Evolutionary conservation across 2,329 filamentous ascomycete species (phyloP).

Genomic region (Botrytis deweyae): DNA sequence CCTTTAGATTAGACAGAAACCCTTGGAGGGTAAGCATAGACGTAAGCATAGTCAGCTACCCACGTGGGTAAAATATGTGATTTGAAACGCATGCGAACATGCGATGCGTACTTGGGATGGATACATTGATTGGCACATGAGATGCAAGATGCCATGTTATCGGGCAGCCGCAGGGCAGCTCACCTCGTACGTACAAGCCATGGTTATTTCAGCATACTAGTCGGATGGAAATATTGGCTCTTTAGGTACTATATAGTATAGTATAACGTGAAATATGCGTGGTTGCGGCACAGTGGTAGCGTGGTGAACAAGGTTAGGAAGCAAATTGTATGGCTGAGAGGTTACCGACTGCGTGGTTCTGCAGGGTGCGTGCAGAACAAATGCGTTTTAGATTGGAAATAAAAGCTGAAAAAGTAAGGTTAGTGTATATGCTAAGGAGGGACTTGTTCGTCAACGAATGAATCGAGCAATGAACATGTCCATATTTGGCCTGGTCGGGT

Average conservation of each 20-base stretch:
- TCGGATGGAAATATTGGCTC: neutral
- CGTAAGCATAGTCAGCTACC: neutral
- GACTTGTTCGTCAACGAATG: neutral
- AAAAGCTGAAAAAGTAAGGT: neutral
- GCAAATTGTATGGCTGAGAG: neutral
- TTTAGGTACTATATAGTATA: neutral
- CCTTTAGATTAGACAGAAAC: neutral
- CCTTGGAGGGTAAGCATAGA: neutral
- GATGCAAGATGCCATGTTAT: neutral
- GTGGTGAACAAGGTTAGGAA: neutral
- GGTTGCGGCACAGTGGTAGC: neutral
- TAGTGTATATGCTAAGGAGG: neutral
- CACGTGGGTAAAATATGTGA: neutral
- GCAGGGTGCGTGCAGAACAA: neutral
- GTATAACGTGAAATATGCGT: constrained; percentile 3
- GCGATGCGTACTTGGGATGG: neutral
- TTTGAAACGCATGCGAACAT: neutral
- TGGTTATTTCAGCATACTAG: neutral
- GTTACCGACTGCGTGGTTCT: constrained; percentile 5
- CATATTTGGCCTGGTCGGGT: neutral
- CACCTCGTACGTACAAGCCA: neutral
- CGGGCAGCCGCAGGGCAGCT: neutral
- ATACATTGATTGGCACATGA: neutral
- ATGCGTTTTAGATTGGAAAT: neutral
- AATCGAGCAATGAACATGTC: neutral